Base-by-base conservation (phyloP, 106 monocot species). In the Dioscorea zingiberensis region DNA sequence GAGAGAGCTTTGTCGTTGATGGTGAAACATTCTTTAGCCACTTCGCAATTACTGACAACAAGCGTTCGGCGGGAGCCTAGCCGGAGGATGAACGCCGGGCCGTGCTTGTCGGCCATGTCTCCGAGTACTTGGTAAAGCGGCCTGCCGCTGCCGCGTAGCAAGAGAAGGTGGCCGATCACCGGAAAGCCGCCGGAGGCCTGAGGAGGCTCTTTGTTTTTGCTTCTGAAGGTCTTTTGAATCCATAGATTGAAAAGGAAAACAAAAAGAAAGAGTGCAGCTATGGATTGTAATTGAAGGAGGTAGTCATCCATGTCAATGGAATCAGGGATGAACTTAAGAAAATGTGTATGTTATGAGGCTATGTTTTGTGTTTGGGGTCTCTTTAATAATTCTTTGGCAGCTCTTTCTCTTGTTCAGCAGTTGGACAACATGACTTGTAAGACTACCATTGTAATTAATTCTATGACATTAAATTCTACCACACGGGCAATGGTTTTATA, bases 91-190 rank as follows among this genome's bases (percentile, higher is more conserved):
- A 80, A 65, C 17, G 66, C 59, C 12, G 79, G 74, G 25, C 79
- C 79, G 58, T 55, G 17, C 54, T 64, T 55, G 21, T 80, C 74
- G 7, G 79, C 74, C 51, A 80, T 21, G 48, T 27, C 51, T 1
- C 44, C 69, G 13, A 80, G 69, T 3, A 25, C 28, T 13, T 60
- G 60, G 27, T 69, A 48, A 1, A 71, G 66, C 1, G 65, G 60
- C 29, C 58, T 47, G 14, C 32, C n/a, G n/a, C n/a, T n/a, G 18
- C 63, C 54, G 19, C 17, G 21, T 53, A 75, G 80, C 21, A 74
- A 59, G 26, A 15, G 74, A 54, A 80, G 74, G 66, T 80, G 74
- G 46, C 74, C 80, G 16, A 80, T 69, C 25, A 80, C 3, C 11
- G 80, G 80, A 44, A 54, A 64, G 14, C 74, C 74, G 0, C 74